Base-by-base conservation (phyloP, 768 basidiomycete species). In the Tylopilus subfusipes region DNA sequence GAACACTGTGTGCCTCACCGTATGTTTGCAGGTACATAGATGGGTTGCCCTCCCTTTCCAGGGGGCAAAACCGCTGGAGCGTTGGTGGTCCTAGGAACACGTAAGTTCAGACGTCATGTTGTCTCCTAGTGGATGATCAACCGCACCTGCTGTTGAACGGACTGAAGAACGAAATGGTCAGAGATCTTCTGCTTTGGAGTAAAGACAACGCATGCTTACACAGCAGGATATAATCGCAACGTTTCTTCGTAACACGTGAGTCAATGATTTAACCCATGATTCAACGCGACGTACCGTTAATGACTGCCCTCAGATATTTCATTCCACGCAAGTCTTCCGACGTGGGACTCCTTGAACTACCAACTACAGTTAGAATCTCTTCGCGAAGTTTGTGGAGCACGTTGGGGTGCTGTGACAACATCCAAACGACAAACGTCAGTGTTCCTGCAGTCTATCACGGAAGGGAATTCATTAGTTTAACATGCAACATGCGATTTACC, bases 301-400 rank as follows among this genome's bases (percentile, higher is more conserved):
- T 72, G 21, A 77, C 67, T 22, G 76, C 76, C 24, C 62, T 65
- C 45, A 77, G 33, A 54, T 76, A 78, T 42, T 71, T 76, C 73
- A 78, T 73, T 2, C 66, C 67, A 8, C 63, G 61, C 25, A 73
- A 52, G 19, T 73, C 59, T 9, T 69, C 66, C n/a, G 56, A 53
- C 4, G 71, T 73, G 16, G 72, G 72, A 14, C 54, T 36, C 24
- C 55, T 61, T 2, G 65, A 60, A 18, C 45, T 39, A 5, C 73
- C 73, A 14, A 74, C 62, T 18, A 58, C 57, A 11, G 42, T 42
- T 3, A 68, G 34, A 25, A 72, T 66, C 50, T 74, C 73, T 13
- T 65, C 58, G 18, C 71, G 68, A 30, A 74, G 65, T 29, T 67
- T 66, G 5, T n/a, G 39, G 25, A 68, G 61, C 6, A 68, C 63